Conservation (phyloP, 1,284 basidiomycete genomes). For the Mycosarcoma mackinlayi region DNA sequence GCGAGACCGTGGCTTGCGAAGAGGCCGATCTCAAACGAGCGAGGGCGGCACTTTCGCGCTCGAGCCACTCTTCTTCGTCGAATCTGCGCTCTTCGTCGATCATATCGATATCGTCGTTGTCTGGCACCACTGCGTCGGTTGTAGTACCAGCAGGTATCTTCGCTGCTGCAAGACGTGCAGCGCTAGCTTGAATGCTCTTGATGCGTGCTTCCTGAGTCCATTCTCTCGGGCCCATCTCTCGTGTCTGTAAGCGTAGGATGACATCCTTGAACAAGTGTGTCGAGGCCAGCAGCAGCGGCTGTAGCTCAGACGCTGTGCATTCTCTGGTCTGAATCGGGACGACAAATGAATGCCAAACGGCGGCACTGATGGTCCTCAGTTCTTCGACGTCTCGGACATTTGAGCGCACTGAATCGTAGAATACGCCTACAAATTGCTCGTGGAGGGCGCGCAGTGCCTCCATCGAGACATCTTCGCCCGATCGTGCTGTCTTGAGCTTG, state of each 20-base stretch:
- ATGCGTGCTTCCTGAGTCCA: slow-evolving; percentile 51
- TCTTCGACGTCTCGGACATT: slow-evolving; percentile 56
- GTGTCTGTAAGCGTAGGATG: slow-evolving; percentile 51
- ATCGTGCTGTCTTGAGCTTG: slow-evolving; percentile 22
- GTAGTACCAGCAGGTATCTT: neutral
- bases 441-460: slow-evolving; percentile 31
- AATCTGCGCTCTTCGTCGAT: slow-evolving; percentile 42
- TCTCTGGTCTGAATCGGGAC: slow-evolving; percentile 51
- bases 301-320: slow-evolving; percentile 22
- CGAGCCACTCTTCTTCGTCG: slow-evolving; percentile 47
- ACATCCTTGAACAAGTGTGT: slow-evolving; percentile 54
- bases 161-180: slow-evolving; percentile 26
- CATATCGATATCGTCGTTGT: slow-evolving; percentile 18
- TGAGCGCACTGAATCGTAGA: slow-evolving; percentile 58
- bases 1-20: slow-evolving; percentile 30
- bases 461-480: slow-evolving; percentile 16
- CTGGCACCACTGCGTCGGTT: neutral
- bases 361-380: slow-evolving; percentile 47
- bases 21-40: slow-evolving; percentile 19
- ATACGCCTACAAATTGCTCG: slow-evolving; percentile 39
- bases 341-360: slow-evolving; percentile 58
- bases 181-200: slow-evolving; percentile 37
- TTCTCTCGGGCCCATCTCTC: slow-evolving; percentile 51
- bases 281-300: slow-evolving; percentile 39
- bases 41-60: slow-evolving; percentile 22